Evolutionary conservation across 2,329 filamentous ascomycete species (phyloP).

Genomic region (Botrytis tulipae): DNA sequence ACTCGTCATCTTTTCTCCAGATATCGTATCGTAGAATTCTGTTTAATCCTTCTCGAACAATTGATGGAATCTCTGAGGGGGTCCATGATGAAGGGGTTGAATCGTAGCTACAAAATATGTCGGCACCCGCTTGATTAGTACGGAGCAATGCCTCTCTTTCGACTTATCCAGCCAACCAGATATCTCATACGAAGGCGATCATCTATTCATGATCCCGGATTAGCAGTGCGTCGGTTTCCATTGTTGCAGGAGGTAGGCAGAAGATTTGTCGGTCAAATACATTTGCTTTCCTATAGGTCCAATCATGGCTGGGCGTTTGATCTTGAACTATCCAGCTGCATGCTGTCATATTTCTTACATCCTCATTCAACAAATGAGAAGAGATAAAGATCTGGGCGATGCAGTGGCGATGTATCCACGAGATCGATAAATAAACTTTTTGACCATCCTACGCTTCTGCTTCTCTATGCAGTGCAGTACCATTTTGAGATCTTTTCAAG

Average conservation of each 20-base stretch:
- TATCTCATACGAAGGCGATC: constrained; percentile 6
- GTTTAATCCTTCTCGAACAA: constrained; percentile 10
- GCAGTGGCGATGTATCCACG: constrained; percentile 1
- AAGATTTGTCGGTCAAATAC: neutral
- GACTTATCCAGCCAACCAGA: constrained; percentile 14
- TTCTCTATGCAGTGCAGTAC: neutral
- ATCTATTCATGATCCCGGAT: constrained; percentile 21
- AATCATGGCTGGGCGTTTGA: neutral
- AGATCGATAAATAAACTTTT: constrained; percentile 1
- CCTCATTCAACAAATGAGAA: neutral
- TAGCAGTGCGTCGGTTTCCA: constrained; percentile 14
- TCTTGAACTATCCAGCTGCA: constrained; percentile 2
- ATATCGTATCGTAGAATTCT: neutral
- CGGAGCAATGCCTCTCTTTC: constrained; percentile 2
- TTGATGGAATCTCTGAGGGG: constrained; percentile 7
- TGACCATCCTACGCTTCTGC: neutral
- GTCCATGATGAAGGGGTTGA: neutral
- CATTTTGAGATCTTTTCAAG: neutral
- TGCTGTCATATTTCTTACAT: constrained; percentile 7
- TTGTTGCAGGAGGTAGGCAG: neutral
- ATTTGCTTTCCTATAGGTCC: neutral
- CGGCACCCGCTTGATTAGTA: constrained; percentile 7
- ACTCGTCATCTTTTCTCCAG: neutral
- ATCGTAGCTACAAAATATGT: neutral
- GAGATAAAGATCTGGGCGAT: constrained; percentile 1